Evolutionary conservation across 768 basidiomycete genomes (phyloP).

Genomic region (Kockovaella imperatae): DNA sequence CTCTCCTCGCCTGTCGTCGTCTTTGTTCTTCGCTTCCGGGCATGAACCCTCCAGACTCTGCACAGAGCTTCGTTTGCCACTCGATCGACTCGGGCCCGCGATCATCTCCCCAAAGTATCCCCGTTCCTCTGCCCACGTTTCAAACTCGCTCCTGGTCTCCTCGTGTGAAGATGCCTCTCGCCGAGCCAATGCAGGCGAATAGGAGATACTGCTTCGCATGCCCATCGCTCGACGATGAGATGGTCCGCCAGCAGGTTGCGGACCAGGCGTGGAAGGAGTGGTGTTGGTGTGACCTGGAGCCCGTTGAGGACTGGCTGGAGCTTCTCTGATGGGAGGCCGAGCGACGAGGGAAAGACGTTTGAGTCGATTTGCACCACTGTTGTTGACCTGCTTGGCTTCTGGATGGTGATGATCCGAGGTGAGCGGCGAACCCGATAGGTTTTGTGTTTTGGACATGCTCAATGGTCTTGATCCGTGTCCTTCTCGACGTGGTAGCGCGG

Average conservation of each 20-base stretch:
- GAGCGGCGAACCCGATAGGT: no score
- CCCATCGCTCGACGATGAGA: no score
- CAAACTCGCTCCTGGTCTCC: background rate
- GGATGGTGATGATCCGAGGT: no score
- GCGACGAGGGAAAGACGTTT: conserved; percentile 18
- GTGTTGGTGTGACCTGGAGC: conserved; percentile 11
- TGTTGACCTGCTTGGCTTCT: background rate
- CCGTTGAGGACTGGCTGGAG: no score
- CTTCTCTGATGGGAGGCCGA: background rate
- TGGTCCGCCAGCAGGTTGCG: no score
- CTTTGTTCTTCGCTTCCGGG: background rate
- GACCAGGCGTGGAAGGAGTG: no score
- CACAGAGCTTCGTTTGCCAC: background rate
- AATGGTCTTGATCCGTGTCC: background rate
- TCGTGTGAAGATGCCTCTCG: no score
- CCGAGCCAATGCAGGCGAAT: conserved; percentile 22
- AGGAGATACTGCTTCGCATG: conserved; percentile 23
- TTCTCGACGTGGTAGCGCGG: background rate
- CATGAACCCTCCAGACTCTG: background rate
- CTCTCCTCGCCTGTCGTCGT: conserved; percentile 3
- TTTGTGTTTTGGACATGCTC: background rate
- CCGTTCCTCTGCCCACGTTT: conserved; percentile 1
- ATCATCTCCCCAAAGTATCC: conserved; percentile 1
- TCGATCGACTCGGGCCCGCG: background rate
- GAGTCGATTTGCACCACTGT: conserved; percentile 2